phyloP scores from a whole-genome alignment of 768 basidiomycete species.

The Suillus subaureus region DNA sequence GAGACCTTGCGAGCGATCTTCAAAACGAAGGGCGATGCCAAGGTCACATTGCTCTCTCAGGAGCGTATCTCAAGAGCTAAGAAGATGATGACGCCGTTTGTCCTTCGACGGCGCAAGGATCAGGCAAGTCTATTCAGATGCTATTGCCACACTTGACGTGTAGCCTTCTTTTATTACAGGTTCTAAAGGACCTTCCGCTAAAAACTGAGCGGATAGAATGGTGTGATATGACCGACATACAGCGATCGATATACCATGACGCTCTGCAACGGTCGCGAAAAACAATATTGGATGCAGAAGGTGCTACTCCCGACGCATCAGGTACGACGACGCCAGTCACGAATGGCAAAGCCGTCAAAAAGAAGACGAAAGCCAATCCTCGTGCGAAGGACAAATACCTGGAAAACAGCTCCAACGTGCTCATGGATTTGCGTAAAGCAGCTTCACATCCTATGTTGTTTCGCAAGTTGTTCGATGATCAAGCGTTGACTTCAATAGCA shows the following conservation, averaged over 20 bases:
- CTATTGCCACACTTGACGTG: neutral
- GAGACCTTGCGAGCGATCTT: conserved; percentile 90
- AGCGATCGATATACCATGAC: conserved; percentile 83
- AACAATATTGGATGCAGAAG: conserved; percentile 59
- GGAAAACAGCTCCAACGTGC: conserved; percentile 88
- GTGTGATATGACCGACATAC: conserved; percentile 89
- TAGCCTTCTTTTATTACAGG: conserved; percentile 45
- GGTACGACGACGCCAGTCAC: conserved; percentile 33
- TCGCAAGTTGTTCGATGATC: conserved; percentile 80
- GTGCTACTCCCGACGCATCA: conserved; percentile 29
- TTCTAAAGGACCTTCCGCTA: conserved; percentile 88
- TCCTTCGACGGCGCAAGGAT: conserved; percentile 94
- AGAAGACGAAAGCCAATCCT: conserved; percentile 35
- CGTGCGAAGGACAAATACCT: conserved; percentile 69
- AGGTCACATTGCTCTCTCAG: conserved; percentile 84
- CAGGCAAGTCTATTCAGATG: conserved; percentile 57
- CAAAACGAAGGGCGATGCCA: conserved; percentile 94
- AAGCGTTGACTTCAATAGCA: conserved; percentile 71
- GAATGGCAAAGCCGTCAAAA: conserved; percentile 30
- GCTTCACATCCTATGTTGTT: conserved; percentile 97
- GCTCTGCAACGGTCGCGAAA: conserved; percentile 84
- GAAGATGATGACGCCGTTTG: conserved; percentile 99
- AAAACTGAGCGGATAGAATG: conserved; percentile 94
- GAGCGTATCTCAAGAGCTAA: conserved; percentile 94
- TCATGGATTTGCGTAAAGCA: conserved; percentile 98